Evolutionary conservation across 345 rosid species (phyloP).

Genomic region (Rhizophora apiculata): DNA sequence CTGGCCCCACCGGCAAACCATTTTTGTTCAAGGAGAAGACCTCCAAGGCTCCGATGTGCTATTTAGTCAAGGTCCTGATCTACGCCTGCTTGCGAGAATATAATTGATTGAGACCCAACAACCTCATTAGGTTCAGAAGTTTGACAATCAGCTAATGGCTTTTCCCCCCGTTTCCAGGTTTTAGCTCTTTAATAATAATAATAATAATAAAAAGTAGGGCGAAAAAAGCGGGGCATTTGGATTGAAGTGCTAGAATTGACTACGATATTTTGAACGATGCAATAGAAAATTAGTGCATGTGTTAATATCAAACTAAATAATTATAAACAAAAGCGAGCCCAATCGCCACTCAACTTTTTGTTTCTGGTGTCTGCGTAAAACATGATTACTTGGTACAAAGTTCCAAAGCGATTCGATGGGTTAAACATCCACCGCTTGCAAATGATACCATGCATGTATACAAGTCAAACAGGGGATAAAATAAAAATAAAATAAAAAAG

Average conservation of each 20-base stretch:
- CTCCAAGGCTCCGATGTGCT: too few species aligned
- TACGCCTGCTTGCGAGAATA: background rate
- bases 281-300: too few species aligned
- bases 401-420: background rate
- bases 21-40: too few species aligned
- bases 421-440: too few species aligned
- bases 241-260: background rate
- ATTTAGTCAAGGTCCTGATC: too few species aligned
- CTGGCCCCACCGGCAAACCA: too few species aligned
- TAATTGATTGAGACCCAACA: background rate
- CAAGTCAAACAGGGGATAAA: too few species aligned
- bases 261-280: background rate
- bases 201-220: background rate
- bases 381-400: constrained; percentile 2
- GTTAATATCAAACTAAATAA: too few species aligned
- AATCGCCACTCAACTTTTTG: background rate
- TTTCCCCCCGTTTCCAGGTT: background rate
- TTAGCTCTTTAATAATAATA: background rate
- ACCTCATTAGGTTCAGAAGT: background rate
- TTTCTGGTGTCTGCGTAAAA: background rate
- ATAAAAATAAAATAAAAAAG: too few species aligned
- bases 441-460: too few species aligned
- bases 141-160: background rate
- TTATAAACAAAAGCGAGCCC: background rate
- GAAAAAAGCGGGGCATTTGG: background rate